Percentiles rank a stretch among this genome's conserved stretches.
These are phyloP conservation scores for Alternaria ethzedia DNA, from an alignment of 2,329 filamentous ascomycete species.

Conservation along the genomic window DNA sequence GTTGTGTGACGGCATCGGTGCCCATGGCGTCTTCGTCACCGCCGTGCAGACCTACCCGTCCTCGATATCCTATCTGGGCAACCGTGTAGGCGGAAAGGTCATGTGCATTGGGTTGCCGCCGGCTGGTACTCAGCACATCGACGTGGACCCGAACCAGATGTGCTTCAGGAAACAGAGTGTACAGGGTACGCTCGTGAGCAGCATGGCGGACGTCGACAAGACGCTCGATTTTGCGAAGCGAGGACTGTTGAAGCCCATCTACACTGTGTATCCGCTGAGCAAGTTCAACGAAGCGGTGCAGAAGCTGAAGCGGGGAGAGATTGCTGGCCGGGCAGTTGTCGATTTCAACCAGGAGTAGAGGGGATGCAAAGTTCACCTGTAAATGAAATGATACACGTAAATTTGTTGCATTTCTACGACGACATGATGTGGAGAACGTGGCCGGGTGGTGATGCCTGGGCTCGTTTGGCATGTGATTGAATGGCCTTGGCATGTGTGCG, in stretches of 20 bases:
- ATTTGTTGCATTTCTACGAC: background rate
- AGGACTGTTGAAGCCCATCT: constrained; percentile 58
- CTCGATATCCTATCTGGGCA: constrained; percentile 47
- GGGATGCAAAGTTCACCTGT: background rate
- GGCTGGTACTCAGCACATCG: constrained; percentile 37
- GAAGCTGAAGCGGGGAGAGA: constrained; percentile 56
- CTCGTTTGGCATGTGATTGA: constrained; percentile 4
- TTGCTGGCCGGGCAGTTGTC: constrained; percentile 61
- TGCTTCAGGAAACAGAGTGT: constrained; percentile 46
- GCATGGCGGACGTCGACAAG: constrained; percentile 56
- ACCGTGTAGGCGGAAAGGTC: constrained; percentile 57
- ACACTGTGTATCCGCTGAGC: constrained; percentile 56
- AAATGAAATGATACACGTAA: background rate
- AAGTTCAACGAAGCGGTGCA: constrained; percentile 59
- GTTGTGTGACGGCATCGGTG: constrained; percentile 45
- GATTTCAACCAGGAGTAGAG: constrained; percentile 56
- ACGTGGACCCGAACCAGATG: constrained; percentile 44
- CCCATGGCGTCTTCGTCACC: constrained; percentile 50
- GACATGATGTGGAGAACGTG: background rate
- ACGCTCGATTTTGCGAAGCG: constrained; percentile 57
- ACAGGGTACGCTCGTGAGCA: constrained; percentile 52
- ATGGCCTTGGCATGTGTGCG: constrained; percentile 13
- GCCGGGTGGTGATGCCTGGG: background rate
- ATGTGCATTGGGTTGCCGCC: constrained; percentile 59
- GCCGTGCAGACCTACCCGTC: constrained; percentile 42